A percentile compares a stretch with the other conserved stretches of the same genome.
phyloP scores from a whole-genome alignment of 1,284 basidiomycete genomes.

The Sporisorium scitamineum region DNA sequence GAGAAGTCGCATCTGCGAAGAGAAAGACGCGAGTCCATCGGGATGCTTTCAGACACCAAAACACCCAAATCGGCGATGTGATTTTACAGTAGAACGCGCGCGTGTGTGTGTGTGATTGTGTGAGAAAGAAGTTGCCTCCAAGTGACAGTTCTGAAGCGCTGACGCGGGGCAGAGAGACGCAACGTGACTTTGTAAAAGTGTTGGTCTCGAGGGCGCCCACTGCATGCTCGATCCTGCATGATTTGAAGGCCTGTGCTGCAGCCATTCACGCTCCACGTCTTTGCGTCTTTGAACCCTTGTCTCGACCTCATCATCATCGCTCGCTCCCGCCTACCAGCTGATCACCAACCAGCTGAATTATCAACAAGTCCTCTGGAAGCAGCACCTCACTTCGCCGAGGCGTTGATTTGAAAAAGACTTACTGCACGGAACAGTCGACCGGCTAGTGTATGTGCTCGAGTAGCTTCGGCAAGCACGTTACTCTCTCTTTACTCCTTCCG shows the following conservation, averaged over 20 bases:
- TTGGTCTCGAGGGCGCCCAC: conserved; percentile 33
- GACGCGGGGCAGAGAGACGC: conserved; percentile 6
- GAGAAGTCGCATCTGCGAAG: not conserved
- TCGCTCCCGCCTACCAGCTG: not conserved
- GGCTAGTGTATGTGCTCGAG: not conserved
- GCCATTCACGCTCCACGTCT: conserved; percentile 9
- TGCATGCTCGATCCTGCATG: conserved; percentile 15
- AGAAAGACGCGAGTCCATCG: not conserved
- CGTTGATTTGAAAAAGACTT: not conserved
- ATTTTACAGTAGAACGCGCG: conserved; percentile 5
- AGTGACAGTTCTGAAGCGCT: too few species aligned
- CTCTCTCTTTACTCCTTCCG: not conserved
- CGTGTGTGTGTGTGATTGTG: conserved; percentile 17
- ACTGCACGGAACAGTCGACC: not conserved
- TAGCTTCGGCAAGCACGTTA: not conserved
- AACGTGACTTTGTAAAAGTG: conserved; percentile 12
- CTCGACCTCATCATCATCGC: conserved; percentile 1
- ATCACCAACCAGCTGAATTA: not conserved
- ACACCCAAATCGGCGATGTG: conserved; percentile 13
- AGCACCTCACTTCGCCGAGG: not conserved
- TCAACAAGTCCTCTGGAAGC: not conserved
- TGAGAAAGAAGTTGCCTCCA: not conserved
- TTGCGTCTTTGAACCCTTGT: not conserved
- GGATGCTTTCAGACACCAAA: not conserved
- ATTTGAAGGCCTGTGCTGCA: conserved; percentile 18